Base-by-base conservation (phyloP, 192 early-diverging fungal genomes). In the Kappamyces sp. region DNA sequence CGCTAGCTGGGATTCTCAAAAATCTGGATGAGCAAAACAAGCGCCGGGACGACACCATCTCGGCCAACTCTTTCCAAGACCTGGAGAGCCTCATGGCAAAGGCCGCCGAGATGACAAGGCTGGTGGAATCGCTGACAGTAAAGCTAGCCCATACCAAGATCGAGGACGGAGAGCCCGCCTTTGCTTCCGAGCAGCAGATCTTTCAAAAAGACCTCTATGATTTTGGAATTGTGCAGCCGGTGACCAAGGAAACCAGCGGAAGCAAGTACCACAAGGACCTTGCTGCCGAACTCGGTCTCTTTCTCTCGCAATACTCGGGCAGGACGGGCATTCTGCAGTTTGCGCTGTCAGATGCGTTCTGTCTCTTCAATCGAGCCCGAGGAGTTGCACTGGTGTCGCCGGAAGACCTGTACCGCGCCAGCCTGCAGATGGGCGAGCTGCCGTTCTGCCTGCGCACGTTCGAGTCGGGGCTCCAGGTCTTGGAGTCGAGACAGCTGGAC, bases 321-420 rank as follows among this genome's bases (percentile, higher is more conserved):
- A 74, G 77, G 10, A 80, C 83, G 42, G 40, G 40, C 49, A 47
- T 49, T 3, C 87, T 84, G 1, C 90, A 91, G 32, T 88, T 91
- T 67, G 70, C 91, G 15, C 72, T 98, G 1, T 84, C 88, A 3
- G 94, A 97, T 62, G 76, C 93, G 5, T 98, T 94, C 69, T 97
- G 93, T 64, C 63, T 98, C 42, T 94, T 91, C 67, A 98, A 98
- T 66, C 85, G 92, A 2, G 95, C 93, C 3, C 84, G 95, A 48
- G 93, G 93, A 5, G 86, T 86, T 58, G 87, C 90, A 23, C 77
- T 95, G 6, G 87, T 98, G 12, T 98, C 93, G 0, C 95, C 95
- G 3, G 79, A 88, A n/a, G 95, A 98, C 74, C 78, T 98, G 53
- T 80, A 83, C 49, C 87, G 86, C 61, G 86, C 89, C 23, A 87